A percentile compares a stretch with the other conserved stretches of the same genome.
Conservation (phyloP, 2,329 filamentous ascomycete genomes). For the Aureobasidium zeae region DNA sequence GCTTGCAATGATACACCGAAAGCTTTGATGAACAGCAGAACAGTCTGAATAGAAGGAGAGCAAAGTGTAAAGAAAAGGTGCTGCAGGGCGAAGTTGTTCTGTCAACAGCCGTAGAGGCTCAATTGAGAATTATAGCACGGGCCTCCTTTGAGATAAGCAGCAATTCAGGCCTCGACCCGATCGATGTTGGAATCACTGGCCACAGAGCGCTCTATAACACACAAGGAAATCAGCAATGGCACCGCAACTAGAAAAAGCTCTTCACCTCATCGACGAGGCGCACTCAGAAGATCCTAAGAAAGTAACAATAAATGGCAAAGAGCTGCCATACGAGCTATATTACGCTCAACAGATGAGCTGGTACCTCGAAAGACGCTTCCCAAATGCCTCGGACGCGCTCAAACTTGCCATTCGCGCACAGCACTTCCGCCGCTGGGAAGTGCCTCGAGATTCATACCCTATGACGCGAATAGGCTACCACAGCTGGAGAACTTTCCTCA, state of each 20-base stretch:
- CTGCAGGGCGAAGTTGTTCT: no score
- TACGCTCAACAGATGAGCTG: conserved; percentile 72
- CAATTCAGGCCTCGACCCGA: not conserved
- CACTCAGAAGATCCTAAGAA: conserved; percentile 59
- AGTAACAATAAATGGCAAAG: conserved; percentile 35
- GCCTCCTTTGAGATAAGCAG: conserved; percentile 12
- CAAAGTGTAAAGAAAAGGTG: no score
- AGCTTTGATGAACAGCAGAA: no score
- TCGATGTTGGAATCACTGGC: not conserved
- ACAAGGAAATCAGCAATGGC: conserved; percentile 4
- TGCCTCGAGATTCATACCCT: conserved; percentile 64
- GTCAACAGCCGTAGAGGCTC: no score
- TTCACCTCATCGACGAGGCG: conserved; percentile 63
- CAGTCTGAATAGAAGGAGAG: no score
- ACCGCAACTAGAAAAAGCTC: conserved; percentile 37
- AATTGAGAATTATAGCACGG: conserved; percentile 9
- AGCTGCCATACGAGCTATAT: conserved; percentile 66
- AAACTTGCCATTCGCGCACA: conserved; percentile 73
- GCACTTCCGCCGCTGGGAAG: conserved; percentile 79
- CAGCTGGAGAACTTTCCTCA: conserved; percentile 65
- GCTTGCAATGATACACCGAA: no score
- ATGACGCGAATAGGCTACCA: conserved; percentile 69
- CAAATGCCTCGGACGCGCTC: conserved; percentile 56
- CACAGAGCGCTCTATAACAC: not conserved
- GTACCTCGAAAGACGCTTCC: conserved; percentile 55